Conservation (phyloP, 495 filamentous ascomycete genomes). For the Trichocladium antarcticum region DNA sequence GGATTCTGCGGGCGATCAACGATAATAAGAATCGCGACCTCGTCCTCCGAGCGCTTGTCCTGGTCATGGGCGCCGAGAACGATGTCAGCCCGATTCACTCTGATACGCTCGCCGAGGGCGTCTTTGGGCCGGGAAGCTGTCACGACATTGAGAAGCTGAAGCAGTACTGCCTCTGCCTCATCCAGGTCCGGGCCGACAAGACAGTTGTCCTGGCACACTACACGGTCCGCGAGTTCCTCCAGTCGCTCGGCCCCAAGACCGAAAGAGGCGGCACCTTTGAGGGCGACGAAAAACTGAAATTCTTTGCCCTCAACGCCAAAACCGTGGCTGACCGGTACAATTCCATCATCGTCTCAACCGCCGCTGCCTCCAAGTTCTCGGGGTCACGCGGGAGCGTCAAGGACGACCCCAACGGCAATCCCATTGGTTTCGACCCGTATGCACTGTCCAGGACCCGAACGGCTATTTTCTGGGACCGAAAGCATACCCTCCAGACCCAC, state of each 20-base stretch:
- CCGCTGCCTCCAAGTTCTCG: too few species aligned
- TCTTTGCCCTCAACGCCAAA: too few species aligned
- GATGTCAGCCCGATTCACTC: not conserved
- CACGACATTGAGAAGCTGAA: not conserved
- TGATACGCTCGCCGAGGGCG: not conserved
- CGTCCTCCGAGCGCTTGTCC: conserved; percentile 4
- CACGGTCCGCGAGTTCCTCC: conserved; percentile 13
- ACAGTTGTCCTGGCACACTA: conserved; percentile 9
- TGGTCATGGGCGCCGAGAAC: not conserved
- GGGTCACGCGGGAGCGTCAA: not conserved
- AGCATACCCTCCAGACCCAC: not conserved
- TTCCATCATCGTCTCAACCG: too few species aligned
- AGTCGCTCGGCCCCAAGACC: not conserved
- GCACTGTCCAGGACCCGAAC: not conserved
- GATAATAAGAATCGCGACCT: conserved; percentile 16
- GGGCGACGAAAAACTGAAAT: too few species aligned
- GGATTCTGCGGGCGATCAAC: conserved; percentile 27
- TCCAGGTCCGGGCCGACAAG: not conserved
- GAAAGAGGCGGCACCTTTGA: too few species aligned
- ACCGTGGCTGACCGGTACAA: too few species aligned
- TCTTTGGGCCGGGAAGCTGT: not conserved
- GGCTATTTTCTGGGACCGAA: not conserved
- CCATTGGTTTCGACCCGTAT: not conserved
- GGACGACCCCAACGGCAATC: not conserved
- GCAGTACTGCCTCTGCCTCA: conserved; percentile 3